Evolutionary conservation across 2,329 filamentous ascomycete genomes (phyloP), one percentile per base, ranked within the genome.

Genomic region (Monilinia fructicola): DNA sequence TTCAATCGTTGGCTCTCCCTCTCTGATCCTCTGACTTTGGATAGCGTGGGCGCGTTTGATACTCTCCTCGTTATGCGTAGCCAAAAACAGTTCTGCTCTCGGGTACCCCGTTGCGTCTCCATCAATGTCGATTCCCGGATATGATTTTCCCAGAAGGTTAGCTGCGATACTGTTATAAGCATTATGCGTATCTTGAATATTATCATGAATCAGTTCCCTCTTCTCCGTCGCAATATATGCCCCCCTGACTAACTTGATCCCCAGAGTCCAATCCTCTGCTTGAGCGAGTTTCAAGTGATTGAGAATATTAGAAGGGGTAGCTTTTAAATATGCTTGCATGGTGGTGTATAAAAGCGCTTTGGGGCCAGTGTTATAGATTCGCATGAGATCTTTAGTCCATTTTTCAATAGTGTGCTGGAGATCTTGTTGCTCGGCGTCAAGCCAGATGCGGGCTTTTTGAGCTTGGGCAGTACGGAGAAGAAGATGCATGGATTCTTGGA

Each of bases 51-150:
- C 85, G 44, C 78, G 80, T 42, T 81, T 79, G 16, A 96, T 88
- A 21, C 89, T 90, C 55, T 85, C 84, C 55, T 85, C 84, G 75
- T 96, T 96, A 79, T 96, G 93, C 2, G 90, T 90, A 7, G 92
- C 92, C 26, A 96, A 81, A 35, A 96, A 85, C 28, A 96, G 78
- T 69, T 83, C 80, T 48, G 80, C 74, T 12, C 73, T 58, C 1
- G 72, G 64, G 66, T 71, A 69, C 42, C 3, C 16, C 7, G 44
- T 44, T 50, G 56, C 65, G 4, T 53, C 50, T 14, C 38, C 40
- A 40, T 28, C 12, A 23, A 58, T 11, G 35, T 67, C n/a, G 76
- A 53, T 53, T 1, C 76, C 78, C 74, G 68, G 78, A 77, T 69
- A 64, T 77, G 79, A 71, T 78, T 79, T 0, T 64, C 78, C 73